Evolutionary conservation across 2,329 filamentous ascomycete species (phyloP).

Genomic region (Zalaria sp.): DNA sequence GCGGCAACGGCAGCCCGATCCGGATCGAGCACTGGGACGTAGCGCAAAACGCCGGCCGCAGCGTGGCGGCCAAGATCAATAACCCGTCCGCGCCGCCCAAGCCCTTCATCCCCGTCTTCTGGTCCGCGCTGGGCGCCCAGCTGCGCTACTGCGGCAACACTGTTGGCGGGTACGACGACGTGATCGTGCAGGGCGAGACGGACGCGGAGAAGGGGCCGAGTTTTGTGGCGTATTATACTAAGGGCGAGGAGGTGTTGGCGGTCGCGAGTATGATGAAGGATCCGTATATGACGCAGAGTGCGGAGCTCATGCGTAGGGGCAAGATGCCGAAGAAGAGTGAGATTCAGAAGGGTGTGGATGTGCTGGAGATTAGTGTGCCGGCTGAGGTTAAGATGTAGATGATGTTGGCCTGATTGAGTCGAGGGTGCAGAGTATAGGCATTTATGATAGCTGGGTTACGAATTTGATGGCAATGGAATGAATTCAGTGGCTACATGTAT

Average conservation of each 20-base stretch:
- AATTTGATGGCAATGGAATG: no score
- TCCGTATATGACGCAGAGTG: slow-evolving; percentile 68
- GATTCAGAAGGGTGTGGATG: slow-evolving; percentile 46
- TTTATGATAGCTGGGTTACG: no score
- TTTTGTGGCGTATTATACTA: slow-evolving; percentile 81
- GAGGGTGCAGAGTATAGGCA: no score
- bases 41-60: slow-evolving; percentile 79
- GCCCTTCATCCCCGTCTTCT: slow-evolving; percentile 86
- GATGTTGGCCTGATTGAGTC: background rate
- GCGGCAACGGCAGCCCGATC: slow-evolving; percentile 55
- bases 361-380: slow-evolving; percentile 29
- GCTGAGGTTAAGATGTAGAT: slow-evolving; percentile 29
- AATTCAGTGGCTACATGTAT: no score
- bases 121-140: slow-evolving; percentile 83
- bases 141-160: slow-evolving; percentile 90
- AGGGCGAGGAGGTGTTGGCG: slow-evolving; percentile 75
- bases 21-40: slow-evolving; percentile 99
- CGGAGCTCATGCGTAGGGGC: slow-evolving; percentile 69
- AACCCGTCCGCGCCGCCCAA: slow-evolving; percentile 46
- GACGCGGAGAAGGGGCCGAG: slow-evolving; percentile 46
- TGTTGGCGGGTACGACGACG: slow-evolving; percentile 66
- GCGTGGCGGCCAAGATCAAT: slow-evolving; percentile 64
- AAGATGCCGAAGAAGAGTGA: slow-evolving; percentile 76
- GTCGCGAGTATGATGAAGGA: slow-evolving; percentile 86
- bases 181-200: slow-evolving; percentile 65